Evolutionary conservation across 306 rosid genomes (phyloP).

Genomic region (Glycine tomentella): DNA sequence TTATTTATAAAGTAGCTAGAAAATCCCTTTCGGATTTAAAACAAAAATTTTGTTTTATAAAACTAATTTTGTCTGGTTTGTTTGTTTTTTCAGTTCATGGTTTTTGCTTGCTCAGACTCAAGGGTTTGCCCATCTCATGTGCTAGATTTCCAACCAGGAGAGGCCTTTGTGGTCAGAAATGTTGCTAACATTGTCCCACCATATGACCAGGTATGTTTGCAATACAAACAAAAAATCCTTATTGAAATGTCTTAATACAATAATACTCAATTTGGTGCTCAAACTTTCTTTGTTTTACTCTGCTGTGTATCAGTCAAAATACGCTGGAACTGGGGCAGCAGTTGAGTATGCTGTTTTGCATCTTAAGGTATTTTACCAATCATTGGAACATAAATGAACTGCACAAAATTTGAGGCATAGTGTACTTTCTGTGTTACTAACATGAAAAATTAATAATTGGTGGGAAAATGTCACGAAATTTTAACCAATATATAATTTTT

Average conservation of each 20-base stretch:
- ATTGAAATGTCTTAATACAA: neutral
- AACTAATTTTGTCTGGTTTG: neutral
- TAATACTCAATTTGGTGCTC: neutral
- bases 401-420: neutral
- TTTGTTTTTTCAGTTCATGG: conserved; percentile 71
- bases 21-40: neutral
- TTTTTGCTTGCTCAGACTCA: conserved; percentile 98
- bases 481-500: neutral
- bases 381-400: conserved; percentile 3
- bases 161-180: conserved; percentile 96
- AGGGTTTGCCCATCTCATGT: conserved; percentile 98
- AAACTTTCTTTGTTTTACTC: conserved; percentile 20
- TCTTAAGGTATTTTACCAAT: conserved; percentile 76
- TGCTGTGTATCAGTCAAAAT: conserved; percentile 56
- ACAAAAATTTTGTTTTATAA: neutral
- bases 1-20: neutral
- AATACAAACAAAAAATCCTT: neutral
- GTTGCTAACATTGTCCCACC: conserved; percentile 98
- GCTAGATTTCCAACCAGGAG: conserved; percentile 95
- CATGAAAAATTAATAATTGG: neutral
- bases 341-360: conserved; percentile 88
- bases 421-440: neutral
- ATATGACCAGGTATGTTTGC: conserved; percentile 61
- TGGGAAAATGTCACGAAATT: neutral
- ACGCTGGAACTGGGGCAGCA: conserved; percentile 81